Evolutionary conservation across 2,329 filamentous ascomycete genomes (phyloP).

Genomic region (Aureobasidium vineae): DNA sequence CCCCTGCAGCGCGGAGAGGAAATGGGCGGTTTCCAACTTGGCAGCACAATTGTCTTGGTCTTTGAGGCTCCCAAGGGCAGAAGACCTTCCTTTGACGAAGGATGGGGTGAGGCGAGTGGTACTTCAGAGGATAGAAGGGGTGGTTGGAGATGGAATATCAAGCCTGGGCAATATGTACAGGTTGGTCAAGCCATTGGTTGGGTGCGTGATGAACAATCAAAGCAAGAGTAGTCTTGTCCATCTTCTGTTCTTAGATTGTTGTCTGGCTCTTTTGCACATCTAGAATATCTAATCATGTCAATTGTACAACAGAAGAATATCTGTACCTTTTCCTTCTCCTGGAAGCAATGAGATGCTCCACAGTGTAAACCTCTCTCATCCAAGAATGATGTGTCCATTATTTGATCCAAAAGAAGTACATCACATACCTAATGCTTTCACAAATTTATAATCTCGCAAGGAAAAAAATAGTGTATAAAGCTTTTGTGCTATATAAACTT

Average conservation of each 20-base stretch:
- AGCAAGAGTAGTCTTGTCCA: neutral
- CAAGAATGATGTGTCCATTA: no score
- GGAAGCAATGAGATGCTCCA: no score
- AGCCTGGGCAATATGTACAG: conserved; percentile 83
- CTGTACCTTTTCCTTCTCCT: no score
- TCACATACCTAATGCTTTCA: no score
- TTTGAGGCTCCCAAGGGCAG: conserved; percentile 82
- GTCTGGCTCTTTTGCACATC: neutral
- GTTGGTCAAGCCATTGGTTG: conserved; percentile 83
- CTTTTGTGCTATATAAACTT: no score
- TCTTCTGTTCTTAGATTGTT: neutral
- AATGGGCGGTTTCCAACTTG: conserved; percentile 97
- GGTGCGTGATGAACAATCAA: conserved; percentile 54
- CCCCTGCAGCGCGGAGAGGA: conserved; percentile 85
- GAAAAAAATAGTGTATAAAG: no score
- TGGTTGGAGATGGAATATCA: conserved; percentile 82
- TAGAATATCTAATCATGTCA: neutral
- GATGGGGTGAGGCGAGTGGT: conserved; percentile 53
- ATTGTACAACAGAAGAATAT: neutral
- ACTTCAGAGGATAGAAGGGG: conserved; percentile 53
- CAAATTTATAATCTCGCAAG: no score
- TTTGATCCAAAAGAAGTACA: no score
- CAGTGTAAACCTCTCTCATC: no score
- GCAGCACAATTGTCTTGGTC: conserved; percentile 90
- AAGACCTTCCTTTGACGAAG: conserved; percentile 58